Percentiles rank a stretch among this genome's conserved stretches.
Evolutionary conservation across 2,329 filamentous ascomycete species (phyloP).

Genomic region (Calonectria pteridis): DNA sequence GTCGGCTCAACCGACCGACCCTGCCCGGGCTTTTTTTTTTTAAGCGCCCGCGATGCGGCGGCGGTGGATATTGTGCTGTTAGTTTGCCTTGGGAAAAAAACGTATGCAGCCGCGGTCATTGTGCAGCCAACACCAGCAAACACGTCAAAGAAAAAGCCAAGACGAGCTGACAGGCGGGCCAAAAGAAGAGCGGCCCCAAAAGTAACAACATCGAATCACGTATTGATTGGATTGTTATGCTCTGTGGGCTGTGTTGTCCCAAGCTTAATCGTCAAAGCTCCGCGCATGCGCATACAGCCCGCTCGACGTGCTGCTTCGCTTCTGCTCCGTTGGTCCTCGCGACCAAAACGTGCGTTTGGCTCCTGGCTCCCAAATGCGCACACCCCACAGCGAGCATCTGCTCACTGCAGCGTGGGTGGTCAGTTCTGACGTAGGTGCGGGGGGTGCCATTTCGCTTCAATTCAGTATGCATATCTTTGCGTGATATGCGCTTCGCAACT

Average conservation of each 20-base stretch:
- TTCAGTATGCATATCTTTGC: background rate
- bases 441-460: background rate
- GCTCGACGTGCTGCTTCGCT: background rate
- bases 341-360: background rate
- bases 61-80: background rate
- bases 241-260: constrained; percentile 1
- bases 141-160: background rate
- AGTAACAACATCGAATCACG: constrained; percentile 8
- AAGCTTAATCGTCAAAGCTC: background rate
- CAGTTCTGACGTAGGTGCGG: constrained; percentile 1
- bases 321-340: background rate
- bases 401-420: constrained; percentile 1
- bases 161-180: background rate
- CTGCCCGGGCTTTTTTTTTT: background rate
- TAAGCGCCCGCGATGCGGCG: background rate
- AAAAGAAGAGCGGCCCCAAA: background rate
- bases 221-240: constrained; percentile 2
- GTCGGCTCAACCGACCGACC: background rate
- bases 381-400: background rate
- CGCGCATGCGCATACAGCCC: background rate
- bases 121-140: background rate
- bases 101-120: too few species aligned
- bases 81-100: background rate
- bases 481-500: background rate
- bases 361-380: background rate